These are phyloP conservation scores for Trichophyton simii DNA, from an alignment of 2,329 filamentous ascomycete genomes.

Conservation along the genomic window DNA sequence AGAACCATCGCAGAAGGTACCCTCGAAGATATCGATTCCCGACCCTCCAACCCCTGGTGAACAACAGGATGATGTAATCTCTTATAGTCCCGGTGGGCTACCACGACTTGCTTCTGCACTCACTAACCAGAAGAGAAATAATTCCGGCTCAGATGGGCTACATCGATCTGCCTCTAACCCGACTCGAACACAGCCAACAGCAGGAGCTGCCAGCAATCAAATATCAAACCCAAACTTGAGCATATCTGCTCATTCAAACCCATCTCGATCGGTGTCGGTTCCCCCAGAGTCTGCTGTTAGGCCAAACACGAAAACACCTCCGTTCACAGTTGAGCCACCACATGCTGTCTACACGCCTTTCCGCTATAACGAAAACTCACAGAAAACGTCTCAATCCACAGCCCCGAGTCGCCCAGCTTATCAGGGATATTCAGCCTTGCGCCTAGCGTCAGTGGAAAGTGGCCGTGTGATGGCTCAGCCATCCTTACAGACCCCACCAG, in stretches of 20 bases:
- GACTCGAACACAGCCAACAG: background rate
- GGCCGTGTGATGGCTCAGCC: slow-evolving; percentile 32
- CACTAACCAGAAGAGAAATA: slow-evolving; percentile 12
- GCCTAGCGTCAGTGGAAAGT: slow-evolving; percentile 33
- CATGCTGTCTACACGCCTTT: slow-evolving; percentile 35
- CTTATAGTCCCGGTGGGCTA: slow-evolving; percentile 44
- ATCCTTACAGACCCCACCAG: slow-evolving; percentile 8
- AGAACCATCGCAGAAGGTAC: background rate
- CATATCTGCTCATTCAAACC: background rate
- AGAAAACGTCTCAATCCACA: slow-evolving; percentile 30
- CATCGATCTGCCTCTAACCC: slow-evolving; percentile 21
- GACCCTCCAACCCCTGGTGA: slow-evolving; percentile 4
- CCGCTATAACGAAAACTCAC: slow-evolving; percentile 32
- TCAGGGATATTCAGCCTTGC: slow-evolving; percentile 36
- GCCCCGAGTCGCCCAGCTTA: slow-evolving; percentile 31
- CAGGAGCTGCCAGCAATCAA: background rate
- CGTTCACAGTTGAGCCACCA: slow-evolving; percentile 22
- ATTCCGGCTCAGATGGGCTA: slow-evolving; percentile 11
- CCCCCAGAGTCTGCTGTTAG: slow-evolving; percentile 14
- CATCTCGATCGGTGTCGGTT: slow-evolving; percentile 12
- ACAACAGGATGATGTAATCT: slow-evolving; percentile 20
- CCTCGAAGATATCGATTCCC: slow-evolving; percentile 1
- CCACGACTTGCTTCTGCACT: slow-evolving; percentile 29
- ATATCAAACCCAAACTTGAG: background rate
- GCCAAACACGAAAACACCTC: slow-evolving; percentile 2